Evolutionary conservation across 305 asterid genomes (phyloP).

Genomic region (Fraxinus latifolia): DNA sequence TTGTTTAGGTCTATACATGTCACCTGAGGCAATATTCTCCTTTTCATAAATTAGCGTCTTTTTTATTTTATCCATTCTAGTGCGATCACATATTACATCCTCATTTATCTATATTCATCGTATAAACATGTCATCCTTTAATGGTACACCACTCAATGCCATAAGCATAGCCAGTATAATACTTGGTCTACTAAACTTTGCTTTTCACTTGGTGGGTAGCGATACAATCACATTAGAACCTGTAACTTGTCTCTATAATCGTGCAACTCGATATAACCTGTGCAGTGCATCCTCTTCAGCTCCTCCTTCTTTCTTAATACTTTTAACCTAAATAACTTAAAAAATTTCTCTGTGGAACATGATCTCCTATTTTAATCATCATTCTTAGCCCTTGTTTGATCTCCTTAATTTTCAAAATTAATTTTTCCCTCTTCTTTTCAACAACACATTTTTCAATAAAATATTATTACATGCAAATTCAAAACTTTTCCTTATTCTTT

Average conservation of each 20-base stretch:
- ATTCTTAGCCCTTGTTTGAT: background rate
- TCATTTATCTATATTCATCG: background rate
- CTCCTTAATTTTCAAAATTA: too few relatives aligned
- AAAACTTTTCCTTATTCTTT: too few relatives aligned
- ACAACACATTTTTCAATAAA: too few relatives aligned
- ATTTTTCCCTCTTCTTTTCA: too few relatives aligned
- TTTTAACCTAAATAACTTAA: background rate
- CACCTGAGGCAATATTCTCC: background rate
- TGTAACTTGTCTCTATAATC: background rate
- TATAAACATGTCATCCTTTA: background rate
- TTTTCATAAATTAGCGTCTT: background rate
- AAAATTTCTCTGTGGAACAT: background rate
- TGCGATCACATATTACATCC: background rate
- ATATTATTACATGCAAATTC: too few relatives aligned
- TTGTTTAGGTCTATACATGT: background rate
- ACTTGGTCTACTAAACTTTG: background rate
- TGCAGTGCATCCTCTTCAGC: background rate
- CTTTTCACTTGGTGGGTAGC: background rate
- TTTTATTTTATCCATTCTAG: background rate
- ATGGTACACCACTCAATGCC: background rate
- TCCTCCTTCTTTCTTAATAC: background rate
- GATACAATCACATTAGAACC: background rate
- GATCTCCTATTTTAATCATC: background rate
- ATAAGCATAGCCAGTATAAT: background rate
- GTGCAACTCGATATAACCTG: background rate